Evolutionary conservation across 116 monocot genomes (phyloP).

Genomic region (Dioscorea cayenensis): DNA sequence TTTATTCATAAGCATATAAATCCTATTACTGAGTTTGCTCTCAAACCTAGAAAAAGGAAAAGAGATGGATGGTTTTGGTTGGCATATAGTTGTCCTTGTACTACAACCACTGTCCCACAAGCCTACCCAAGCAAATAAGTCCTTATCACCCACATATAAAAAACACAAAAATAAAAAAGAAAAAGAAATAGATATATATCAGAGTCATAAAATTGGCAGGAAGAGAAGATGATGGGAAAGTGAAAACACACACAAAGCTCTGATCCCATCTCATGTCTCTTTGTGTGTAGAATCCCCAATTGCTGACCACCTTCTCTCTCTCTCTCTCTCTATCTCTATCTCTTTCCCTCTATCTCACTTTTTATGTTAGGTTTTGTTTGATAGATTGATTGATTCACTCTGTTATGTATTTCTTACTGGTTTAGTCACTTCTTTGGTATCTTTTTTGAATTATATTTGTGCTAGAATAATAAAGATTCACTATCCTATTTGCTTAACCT

Average conservation of each 20-base stretch:
- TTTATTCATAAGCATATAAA: too few relatives aligned
- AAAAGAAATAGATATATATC: too few relatives aligned
- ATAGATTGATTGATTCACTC: too few relatives aligned
- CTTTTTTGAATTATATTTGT: background rate
- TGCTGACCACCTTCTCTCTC: background rate
- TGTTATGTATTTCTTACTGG: background rate
- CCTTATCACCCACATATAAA: background rate
- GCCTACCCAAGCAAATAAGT: too few relatives aligned
- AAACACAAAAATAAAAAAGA: background rate
- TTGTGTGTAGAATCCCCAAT: constrained; percentile 10
- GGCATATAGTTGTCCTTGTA: too few relatives aligned
- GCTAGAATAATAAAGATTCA: too few relatives aligned
- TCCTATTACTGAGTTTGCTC: too few relatives aligned
- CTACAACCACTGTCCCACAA: too few relatives aligned
- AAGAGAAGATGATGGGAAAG: constrained; percentile 2
- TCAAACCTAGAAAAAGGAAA: too few relatives aligned
- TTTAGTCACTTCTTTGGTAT: background rate
- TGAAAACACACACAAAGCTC: constrained; percentile 9
- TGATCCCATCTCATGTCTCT: constrained; percentile 8
- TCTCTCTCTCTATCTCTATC: background rate
- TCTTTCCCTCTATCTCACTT: background rate
- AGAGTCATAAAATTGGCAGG: constrained; percentile 2
- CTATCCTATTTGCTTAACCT: too few relatives aligned
- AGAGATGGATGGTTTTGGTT: too few relatives aligned
- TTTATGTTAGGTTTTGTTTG: background rate